Base-by-base conservation (phyloP, 2,329 filamentous ascomycete genomes). In the Colletotrichum sp. region DNA sequence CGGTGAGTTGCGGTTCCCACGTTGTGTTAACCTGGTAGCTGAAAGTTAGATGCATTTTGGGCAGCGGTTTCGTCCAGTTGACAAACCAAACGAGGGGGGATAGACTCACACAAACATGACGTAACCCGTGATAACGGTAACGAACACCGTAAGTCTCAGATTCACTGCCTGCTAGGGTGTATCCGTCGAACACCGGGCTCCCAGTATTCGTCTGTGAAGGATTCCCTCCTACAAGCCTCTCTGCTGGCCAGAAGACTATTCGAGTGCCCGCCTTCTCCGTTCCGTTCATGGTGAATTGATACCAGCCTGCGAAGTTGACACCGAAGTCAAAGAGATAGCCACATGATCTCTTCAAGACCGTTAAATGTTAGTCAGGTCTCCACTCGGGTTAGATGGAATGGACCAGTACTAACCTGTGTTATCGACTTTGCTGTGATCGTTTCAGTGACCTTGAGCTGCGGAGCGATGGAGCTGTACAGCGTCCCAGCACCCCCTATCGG, bases 121-220 rank as follows among this genome's bases (percentile, higher is more conserved):
- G 70, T n/a, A 49, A 59, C 11, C 71, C 77, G 15, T 78, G 75
- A 64, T 75, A 78, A 19, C 71, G 67, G 34, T 61, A 72, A 4
- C 49, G 69, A 16, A 71, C 70, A 15, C 55, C 61, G 29, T 78
- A 77, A 9, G 64, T 19, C 39, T 78, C 52, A 1, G 13, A 3
- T 12, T 36, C 59, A 5, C 49, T 39, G 1, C 57, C 65, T 3
- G 65, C 61, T 4, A 77, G 74, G 5, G 76, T 78, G 66, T 78
- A 76, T 3, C 65, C 73, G 62, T 78, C 73, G 39, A 73, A 78
- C 32, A 78, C 76, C 11, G 73, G 76, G 22, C 13, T 34, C 16
- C 67, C 73, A 7, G 59, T 73, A 11, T 73, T 69, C 2, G 64
- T 11, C 29, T 78, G 76, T 29, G 30, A 55, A 13, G 65, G 36